Evolutionary conservation across 139 green algal species (phyloP).

Genomic region (Ettlia oleoabundans): DNA sequence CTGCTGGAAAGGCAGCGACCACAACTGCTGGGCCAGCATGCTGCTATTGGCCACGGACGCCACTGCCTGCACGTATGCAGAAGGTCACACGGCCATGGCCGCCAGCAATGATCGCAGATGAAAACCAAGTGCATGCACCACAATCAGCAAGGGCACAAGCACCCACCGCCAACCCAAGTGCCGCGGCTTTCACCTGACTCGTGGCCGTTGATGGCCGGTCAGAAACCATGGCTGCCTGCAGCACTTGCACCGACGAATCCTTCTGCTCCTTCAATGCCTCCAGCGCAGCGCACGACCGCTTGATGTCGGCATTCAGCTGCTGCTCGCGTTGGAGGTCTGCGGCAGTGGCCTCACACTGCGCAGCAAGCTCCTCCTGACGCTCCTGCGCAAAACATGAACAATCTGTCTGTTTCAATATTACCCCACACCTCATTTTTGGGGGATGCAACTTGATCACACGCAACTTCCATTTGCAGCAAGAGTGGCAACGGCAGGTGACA

Average conservation of each 20-base stretch:
- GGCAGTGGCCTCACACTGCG: not conserved
- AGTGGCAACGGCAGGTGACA: too few relatives aligned
- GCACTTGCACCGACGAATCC: not conserved
- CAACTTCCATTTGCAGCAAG: too few relatives aligned
- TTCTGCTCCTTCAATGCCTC: conserved; percentile 5
- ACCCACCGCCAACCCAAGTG: too few relatives aligned
- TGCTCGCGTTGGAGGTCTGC: conserved; percentile 12
- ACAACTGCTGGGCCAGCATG: not conserved
- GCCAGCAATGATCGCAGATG: too few relatives aligned
- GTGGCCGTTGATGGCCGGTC: too few relatives aligned
- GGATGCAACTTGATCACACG: too few relatives aligned
- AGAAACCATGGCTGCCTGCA: not conserved
- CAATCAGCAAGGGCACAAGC: too few relatives aligned
- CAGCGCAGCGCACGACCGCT: not conserved
- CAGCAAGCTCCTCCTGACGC: not conserved
- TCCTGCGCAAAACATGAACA: conserved; percentile 2
- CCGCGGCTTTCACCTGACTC: too few relatives aligned
- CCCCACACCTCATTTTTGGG: not conserved
- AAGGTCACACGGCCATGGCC: too few relatives aligned
- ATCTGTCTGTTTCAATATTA: not conserved
- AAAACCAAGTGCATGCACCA: too few relatives aligned
- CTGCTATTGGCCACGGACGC: not conserved
- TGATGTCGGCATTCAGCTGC: not conserved
- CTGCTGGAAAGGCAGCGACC: not conserved
- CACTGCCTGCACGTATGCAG: too few relatives aligned